Evolutionary conservation across 2,329 filamentous ascomycete species (phyloP).

Genomic region (Botrytis fragariae): DNA sequence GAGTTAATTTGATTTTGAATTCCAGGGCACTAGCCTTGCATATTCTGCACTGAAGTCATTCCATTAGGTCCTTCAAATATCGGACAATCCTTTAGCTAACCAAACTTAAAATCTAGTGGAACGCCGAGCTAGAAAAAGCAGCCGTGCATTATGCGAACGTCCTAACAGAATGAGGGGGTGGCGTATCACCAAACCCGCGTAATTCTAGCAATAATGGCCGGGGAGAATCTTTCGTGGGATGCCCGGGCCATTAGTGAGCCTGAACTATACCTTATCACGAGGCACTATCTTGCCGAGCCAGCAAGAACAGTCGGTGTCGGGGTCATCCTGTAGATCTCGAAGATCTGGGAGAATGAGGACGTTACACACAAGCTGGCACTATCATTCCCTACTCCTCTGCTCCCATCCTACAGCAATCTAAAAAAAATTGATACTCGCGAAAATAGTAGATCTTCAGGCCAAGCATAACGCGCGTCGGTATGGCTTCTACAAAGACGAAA

Average conservation of each 20-base stretch:
- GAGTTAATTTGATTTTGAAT: neutral
- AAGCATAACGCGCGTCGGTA: conserved; percentile 1
- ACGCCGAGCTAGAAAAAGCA: neutral
- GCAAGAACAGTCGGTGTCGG: neutral
- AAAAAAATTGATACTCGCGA: neutral
- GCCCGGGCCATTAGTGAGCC: neutral
- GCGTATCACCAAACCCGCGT: neutral
- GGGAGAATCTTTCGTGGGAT: neutral
- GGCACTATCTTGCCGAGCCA: neutral
- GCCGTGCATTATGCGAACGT: neutral
- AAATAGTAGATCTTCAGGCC: neutral
- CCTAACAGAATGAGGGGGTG: neutral
- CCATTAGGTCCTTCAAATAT: neutral
- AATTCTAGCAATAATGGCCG: neutral
- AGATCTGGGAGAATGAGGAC: neutral
- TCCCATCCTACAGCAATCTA: neutral
- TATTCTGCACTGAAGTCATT: neutral
- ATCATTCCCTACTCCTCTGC: neutral
- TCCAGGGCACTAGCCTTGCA: neutral
- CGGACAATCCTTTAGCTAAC: neutral
- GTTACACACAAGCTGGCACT: neutral
- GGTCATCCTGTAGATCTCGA: neutral
- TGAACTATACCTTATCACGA: neutral
- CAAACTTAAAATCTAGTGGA: neutral
- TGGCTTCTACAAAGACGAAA: neutral